phyloP scores from a whole-genome alignment of 2,329 filamentous ascomycete species.

The Verticillium tricorpus region DNA sequence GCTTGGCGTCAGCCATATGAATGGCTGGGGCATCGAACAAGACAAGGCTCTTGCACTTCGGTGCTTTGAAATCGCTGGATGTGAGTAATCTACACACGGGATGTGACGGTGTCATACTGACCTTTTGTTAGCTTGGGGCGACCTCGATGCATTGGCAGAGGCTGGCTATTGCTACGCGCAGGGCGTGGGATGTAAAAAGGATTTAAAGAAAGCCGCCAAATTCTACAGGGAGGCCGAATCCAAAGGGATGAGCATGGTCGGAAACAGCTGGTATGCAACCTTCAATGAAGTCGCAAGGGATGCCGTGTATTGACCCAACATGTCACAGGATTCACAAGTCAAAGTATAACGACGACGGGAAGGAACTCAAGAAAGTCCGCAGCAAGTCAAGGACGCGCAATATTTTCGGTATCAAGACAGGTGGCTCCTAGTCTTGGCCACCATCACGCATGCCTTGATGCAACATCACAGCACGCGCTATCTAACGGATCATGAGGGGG shows the following conservation, averaged over 20 bases:
- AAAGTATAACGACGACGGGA: conserved; percentile 73
- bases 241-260: conserved; percentile 95
- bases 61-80: conserved; percentile 94
- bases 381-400: conserved; percentile 73
- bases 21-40: conserved; percentile 95
- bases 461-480: neutral
- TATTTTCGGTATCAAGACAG: conserved; percentile 56
- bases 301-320: conserved; percentile 3
- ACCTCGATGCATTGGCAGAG: conserved; percentile 89
- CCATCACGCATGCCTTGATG: neutral
- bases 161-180: conserved; percentile 95
- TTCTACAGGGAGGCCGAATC: conserved; percentile 88
- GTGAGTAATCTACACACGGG: conserved; percentile 39
- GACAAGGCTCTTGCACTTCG: conserved; percentile 83
- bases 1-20: conserved; percentile 93
- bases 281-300: neutral
- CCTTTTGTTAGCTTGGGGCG: conserved; percentile 68
- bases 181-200: conserved; percentile 90
- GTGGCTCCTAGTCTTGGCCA: conserved; percentile 6
- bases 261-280: conserved; percentile 85
- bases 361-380: conserved; percentile 59
- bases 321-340: conserved; percentile 83
- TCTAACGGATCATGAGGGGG: conserved; percentile 15
- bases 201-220: conserved; percentile 87
- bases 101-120: neutral